Percentiles rank a stretch among this genome's conserved stretches.
Conservation (phyloP, 768 basidiomycete genomes). For the Amanita muscaria region DNA sequence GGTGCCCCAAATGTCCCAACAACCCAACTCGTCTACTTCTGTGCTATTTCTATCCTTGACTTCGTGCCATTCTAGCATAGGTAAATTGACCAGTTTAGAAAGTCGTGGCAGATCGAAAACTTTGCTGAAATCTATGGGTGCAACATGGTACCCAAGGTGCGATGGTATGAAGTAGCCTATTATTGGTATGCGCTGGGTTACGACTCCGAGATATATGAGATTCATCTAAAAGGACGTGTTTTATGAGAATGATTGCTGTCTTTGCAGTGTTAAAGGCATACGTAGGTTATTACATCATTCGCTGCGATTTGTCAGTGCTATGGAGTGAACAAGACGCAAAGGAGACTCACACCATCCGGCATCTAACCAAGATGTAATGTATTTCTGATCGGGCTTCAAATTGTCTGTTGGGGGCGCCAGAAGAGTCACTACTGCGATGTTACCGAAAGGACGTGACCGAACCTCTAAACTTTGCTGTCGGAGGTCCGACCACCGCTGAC, state of each 20-base stretch:
- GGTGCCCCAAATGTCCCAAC: slow-evolving; percentile 46
- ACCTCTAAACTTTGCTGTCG: slow-evolving; percentile 54
- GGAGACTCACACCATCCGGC: slow-evolving; percentile 62
- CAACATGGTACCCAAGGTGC: slow-evolving; percentile 40
- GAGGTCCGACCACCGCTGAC: slow-evolving; percentile 33
- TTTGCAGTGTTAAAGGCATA: slow-evolving; percentile 26
- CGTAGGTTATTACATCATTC: slow-evolving; percentile 73
- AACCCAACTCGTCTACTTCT: slow-evolving; percentile 39
- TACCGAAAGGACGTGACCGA: slow-evolving; percentile 6
- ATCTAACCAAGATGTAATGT: slow-evolving; percentile 66
- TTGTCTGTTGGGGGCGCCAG: slow-evolving; percentile 44
- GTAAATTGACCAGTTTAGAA: slow-evolving; percentile 30
- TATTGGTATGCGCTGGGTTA: slow-evolving; percentile 53
- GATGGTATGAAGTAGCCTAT: slow-evolving; percentile 50
- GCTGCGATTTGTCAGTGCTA: slow-evolving; percentile 30
- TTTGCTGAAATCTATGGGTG: slow-evolving; percentile 49
- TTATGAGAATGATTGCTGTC: neutral
- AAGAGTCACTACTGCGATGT: no score
- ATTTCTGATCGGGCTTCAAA: slow-evolving; percentile 47
- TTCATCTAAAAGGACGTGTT: slow-evolving; percentile 37
- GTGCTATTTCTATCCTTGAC: slow-evolving; percentile 41
- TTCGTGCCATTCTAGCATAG: slow-evolving; percentile 57
- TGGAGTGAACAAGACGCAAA: neutral
- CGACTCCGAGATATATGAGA: slow-evolving; percentile 47
- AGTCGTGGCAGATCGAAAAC: slow-evolving; percentile 54